These are phyloP conservation scores for Penicillium verrucosum DNA, from an alignment of 2,329 filamentous ascomycete species.

Conservation along the genomic window DNA sequence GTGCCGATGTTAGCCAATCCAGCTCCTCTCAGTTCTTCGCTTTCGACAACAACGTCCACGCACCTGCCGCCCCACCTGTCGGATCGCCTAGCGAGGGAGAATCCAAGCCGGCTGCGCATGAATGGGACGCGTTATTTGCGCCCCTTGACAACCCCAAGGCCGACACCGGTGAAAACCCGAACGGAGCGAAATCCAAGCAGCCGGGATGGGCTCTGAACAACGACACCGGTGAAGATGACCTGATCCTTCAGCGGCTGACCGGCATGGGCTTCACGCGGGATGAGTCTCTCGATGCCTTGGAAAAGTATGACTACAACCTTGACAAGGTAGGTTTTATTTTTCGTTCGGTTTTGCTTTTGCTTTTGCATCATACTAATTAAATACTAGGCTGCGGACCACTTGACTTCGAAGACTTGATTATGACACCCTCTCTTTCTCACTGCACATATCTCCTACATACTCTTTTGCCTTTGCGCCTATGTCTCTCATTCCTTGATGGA, in stretches of 20 bases:
- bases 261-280: constrained; percentile 80
- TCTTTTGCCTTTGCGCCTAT: constrained; percentile 15
- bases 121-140: constrained; percentile 95
- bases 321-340: constrained; percentile 69
- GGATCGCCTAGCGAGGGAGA: constrained; percentile 40
- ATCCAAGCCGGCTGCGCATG: constrained; percentile 55
- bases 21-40: constrained; percentile 39
- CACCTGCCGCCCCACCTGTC: constrained; percentile 40
- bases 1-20: constrained; percentile 18
- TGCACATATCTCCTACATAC: constrained; percentile 26
- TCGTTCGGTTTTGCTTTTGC: background rate
- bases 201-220: constrained; percentile 68
- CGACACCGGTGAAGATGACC: constrained; percentile 80
- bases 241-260: constrained; percentile 83
- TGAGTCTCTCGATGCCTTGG: constrained; percentile 73
- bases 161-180: constrained; percentile 19
- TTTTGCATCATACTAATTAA: constrained; percentile 2
- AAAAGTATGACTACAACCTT: constrained; percentile 94
- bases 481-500: constrained; percentile 17
- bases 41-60: constrained; percentile 33
- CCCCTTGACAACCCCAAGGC: constrained; percentile 58
- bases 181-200: constrained; percentile 25
- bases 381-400: constrained; percentile 38
- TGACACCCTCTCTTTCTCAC: constrained; percentile 9
- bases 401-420: constrained; percentile 41